phyloP scores from a whole-genome alignment of 306 rosid species.

The Begonia fuchsioides region DNA sequence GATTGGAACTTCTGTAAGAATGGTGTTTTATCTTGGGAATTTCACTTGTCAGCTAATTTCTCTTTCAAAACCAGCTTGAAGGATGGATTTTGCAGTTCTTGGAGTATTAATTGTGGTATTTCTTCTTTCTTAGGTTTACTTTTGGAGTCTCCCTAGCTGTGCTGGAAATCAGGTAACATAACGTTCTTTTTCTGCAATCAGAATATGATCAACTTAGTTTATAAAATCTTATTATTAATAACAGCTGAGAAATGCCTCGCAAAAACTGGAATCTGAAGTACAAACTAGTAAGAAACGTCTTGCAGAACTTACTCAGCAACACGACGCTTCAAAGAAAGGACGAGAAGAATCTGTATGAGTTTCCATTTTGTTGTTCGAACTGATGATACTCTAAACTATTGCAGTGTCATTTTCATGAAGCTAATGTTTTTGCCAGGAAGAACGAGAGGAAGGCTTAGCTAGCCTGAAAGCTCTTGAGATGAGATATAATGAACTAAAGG shows the following conservation, averaged over 20 bases:
- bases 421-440: slow-evolving; percentile 36
- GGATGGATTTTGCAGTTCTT: no score
- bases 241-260: slow-evolving; percentile 67
- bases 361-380: background rate
- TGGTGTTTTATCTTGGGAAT: slow-evolving; percentile 1
- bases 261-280: slow-evolving; percentile 71
- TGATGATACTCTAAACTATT: background rate
- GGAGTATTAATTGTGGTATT: no score
- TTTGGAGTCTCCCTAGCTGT: slow-evolving; percentile 97
- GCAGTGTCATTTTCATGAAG: background rate
- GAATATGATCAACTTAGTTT: no score
- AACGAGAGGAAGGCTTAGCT: slow-evolving; percentile 64
- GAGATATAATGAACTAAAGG: slow-evolving; percentile 64
- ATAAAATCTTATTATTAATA: slow-evolving; percentile 1
- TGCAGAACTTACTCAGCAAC: slow-evolving; percentile 51
- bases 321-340: slow-evolving; percentile 59
- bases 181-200: background rate
- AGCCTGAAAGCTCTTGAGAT: slow-evolving; percentile 56
- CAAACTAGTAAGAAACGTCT: slow-evolving; percentile 42
- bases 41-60: background rate
- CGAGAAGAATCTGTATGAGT: slow-evolving; percentile 81
- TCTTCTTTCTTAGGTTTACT: slow-evolving; percentile 45
- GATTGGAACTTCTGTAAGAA: slow-evolving; percentile 96
- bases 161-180: slow-evolving; percentile 88
- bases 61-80: background rate